Evolutionary conservation across 805 yeast species (phyloP).

Genomic region (Candida ulmi): DNA sequence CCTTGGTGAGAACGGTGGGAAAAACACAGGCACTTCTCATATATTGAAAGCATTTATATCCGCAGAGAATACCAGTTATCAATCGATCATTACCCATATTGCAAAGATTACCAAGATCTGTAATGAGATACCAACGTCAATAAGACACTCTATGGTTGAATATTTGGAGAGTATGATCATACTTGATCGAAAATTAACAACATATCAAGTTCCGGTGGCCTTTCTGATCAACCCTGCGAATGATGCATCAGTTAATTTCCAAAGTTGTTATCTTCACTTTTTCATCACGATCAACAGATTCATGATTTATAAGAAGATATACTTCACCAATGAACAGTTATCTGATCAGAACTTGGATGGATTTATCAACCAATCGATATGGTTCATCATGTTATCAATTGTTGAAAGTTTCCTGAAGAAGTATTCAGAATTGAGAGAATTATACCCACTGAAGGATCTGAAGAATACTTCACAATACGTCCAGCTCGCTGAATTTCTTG

Average conservation of each 20-base stretch:
- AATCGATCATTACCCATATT: conserved; percentile 15
- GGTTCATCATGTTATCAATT: conserved; percentile 20
- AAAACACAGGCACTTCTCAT: conserved; percentile 10
- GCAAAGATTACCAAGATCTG: conserved; percentile 16
- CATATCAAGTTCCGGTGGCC: conserved; percentile 10
- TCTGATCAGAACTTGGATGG: not conserved
- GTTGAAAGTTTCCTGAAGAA: conserved; percentile 16
- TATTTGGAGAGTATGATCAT: conserved; percentile 14
- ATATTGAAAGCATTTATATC: conserved; percentile 19
- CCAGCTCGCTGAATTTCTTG: conserved; percentile 10
- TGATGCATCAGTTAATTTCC: conserved; percentile 12
- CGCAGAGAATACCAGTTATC: conserved; percentile 14
- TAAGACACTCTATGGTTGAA: conserved; percentile 9
- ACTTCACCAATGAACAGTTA: conserved; percentile 4
- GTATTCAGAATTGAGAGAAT: conserved; percentile 11
- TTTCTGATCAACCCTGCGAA: conserved; percentile 13
- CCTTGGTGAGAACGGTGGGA: not conserved
- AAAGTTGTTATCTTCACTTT: conserved; percentile 14
- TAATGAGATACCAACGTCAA: conserved; percentile 13
- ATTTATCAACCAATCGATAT: conserved; percentile 9
- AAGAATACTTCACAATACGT: conserved; percentile 6
- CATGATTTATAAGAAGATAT: conserved; percentile 13
- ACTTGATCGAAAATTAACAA: conserved; percentile 16
- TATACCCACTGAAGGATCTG: conserved; percentile 11
- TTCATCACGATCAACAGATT: conserved; percentile 11